phyloP scores from a whole-genome alignment of 2,329 filamentous ascomycete species.

The Neonectria punicea region DNA sequence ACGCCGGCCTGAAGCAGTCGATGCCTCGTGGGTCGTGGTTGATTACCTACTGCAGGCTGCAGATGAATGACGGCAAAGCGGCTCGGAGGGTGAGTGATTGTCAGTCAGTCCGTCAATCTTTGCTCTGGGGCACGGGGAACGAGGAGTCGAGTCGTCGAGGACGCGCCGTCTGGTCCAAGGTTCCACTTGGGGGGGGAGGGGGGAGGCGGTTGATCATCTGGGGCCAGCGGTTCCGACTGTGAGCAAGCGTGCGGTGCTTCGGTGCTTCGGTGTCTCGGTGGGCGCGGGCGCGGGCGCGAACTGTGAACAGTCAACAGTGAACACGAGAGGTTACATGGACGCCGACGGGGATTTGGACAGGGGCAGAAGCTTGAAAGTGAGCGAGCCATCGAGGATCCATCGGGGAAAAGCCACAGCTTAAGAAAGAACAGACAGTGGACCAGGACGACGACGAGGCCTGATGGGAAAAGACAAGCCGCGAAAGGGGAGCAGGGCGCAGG shows the following conservation, averaged over 20 bases:
- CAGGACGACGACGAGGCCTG: neutral
- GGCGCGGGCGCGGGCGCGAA: neutral
- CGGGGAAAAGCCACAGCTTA: neutral
- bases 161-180: neutral
- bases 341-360: neutral
- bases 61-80: neutral
- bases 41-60: neutral
- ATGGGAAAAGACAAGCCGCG: neutral
- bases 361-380: neutral
- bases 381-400: constrained; percentile 1
- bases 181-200: constrained; percentile 6
- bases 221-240: neutral
- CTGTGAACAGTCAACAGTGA: neutral
- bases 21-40: constrained; percentile 22
- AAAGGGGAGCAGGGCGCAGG: neutral
- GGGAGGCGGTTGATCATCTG: constrained; percentile 13
- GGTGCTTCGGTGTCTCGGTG: neutral
- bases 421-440: neutral
- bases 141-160: constrained; percentile 11
- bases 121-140: neutral
- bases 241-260: neutral
- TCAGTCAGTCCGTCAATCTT: neutral
- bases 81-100: neutral
- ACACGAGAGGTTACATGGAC: neutral
- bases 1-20: constrained; percentile 30